Evolutionary conservation across 2,329 filamentous ascomycete genomes (phyloP), one percentile per base, ranked within the genome.

Genomic region (Sporothrix variecibatus): DNA sequence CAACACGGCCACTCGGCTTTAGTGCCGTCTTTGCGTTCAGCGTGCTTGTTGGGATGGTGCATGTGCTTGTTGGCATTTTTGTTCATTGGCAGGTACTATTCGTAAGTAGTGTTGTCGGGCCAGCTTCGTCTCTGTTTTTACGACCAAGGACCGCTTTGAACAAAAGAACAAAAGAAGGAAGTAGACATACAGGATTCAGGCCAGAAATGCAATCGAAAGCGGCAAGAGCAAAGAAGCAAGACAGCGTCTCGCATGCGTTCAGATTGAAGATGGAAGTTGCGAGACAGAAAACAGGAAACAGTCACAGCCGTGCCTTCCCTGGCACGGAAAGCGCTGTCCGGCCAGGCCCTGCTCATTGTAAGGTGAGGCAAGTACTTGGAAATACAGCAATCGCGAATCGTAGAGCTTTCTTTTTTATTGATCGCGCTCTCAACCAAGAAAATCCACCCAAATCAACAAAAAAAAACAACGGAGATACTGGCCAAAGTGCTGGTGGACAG

Each of bases 261-360:
- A 43, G 34, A 15, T 28, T 26, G n/a, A 3, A 34, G 40, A 51
- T 4, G 28, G 65, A 49, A 51, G 65, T 23, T 11, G 28, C 65
- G 26, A 51, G 17, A 26, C 26, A 68, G 65, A 68, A 51, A 68
- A 23, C 43, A 68, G 11, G 43, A 49, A 67, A 49, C 43, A 68
- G 65, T 12, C 34, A 65, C 58, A 64, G 34, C 60, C 31, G 34
- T 28, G 38, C 62, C 12, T 65, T 28, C 38, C 60, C 38, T 51
- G 64, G 64, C 38, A 67, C 23, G 34, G 34, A 64, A 64, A 34
- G 34, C 60, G 60, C 34, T 64, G 34, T 9, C 38, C 60, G 34
- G 34, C 34, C 60, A 43, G 34, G 38, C 20, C 60, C 38, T 43
- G 12, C 38, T 26, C 40, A 4, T 12, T 20, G 64, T 11, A 40